These are phyloP conservation scores for Albifimbria verrucaria DNA, from an alignment of 2,329 filamentous ascomycete genomes.

Conservation along the genomic window DNA sequence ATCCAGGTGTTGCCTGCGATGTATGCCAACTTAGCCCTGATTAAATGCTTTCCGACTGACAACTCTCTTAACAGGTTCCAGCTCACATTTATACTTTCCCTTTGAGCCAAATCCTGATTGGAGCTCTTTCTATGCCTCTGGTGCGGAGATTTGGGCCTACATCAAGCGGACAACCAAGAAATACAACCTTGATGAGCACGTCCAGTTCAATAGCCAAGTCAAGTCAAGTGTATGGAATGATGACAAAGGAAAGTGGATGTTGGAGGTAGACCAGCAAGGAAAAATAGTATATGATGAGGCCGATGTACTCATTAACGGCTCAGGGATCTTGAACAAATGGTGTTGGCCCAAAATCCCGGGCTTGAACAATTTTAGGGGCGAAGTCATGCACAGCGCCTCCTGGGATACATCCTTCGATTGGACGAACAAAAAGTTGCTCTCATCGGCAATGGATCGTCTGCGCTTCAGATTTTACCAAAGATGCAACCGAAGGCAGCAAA, in stretches of 20 bases:
- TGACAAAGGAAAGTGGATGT: not conserved
- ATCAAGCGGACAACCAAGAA: conserved; percentile 5
- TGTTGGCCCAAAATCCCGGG: conserved; percentile 47
- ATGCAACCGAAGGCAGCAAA: conserved; percentile 29
- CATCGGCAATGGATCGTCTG: conserved; percentile 49
- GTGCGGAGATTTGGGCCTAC: conserved; percentile 6
- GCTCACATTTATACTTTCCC: conserved; percentile 9
- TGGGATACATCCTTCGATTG: conserved; percentile 29
- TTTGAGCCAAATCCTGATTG: conserved; percentile 10
- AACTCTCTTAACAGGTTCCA: conserved; percentile 1
- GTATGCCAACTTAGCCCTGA: not conserved
- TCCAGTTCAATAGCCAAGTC: conserved; percentile 6
- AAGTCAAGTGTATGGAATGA: conserved; percentile 4
- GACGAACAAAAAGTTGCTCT: conserved; percentile 41
- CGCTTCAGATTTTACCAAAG: conserved; percentile 45
- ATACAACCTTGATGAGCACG: conserved; percentile 5
- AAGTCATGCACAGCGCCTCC: conserved; percentile 45
- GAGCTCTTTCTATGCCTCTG: conserved; percentile 6
- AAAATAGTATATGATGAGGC: not conserved
- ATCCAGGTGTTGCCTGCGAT: conserved; percentile 12
- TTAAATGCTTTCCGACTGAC: not conserved
- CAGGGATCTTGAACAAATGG: conserved; percentile 8
- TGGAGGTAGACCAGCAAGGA: not conserved
- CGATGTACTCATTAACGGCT: conserved; percentile 3
- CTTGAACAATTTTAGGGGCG: conserved; percentile 44